Evolutionary conservation across 345 rosid species (phyloP), one percentile per base, ranked within the genome.

Genomic region (Eucalyptus erythrocorys): DNA sequence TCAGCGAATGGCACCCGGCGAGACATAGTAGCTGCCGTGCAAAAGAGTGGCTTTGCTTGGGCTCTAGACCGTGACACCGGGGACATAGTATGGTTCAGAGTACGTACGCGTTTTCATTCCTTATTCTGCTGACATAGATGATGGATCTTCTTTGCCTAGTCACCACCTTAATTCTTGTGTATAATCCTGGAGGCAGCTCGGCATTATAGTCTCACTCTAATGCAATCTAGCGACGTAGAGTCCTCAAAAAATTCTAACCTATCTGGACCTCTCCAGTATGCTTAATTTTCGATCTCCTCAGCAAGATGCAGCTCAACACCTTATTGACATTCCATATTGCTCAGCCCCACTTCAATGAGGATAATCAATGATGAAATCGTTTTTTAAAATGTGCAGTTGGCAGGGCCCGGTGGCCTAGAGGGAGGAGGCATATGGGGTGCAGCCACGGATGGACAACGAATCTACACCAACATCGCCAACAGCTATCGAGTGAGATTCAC

Each of bases 21-120:
- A 24, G 93, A 92, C 50, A 50, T 85, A 10, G 86, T 87, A 17
- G 93, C 61, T 32, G 94, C 93, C 15, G 92, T 91, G 34, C 95
- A 92, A 53, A 93, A 94, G 88, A 94, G 92, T 45, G 95, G 95
- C 17, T 91, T 92, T 48, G 93, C 93, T 34, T 92, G 92, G 95
- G 93, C 93, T 80, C 85, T 94, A 13, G 94, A 93, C 32, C 91
- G 95, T 8, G 90, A 92, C 37, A 89, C 81, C 34, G 93, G 95
- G 17, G 84, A 27, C 48, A 89, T 93, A 16, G 86, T 93, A 6
- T 92, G 96, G 96, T 91, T 68, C 17, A 92, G 87, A n/a, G 95
- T 92, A 87, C 88, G 92, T 87, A 55, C 19, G 45, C 27, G 6
- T 22, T 76, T 24, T 76, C 82, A 37, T 37, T 76, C 82, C 82